Evolutionary conservation across 2,329 filamentous ascomycete genomes (phyloP), one percentile per base, ranked within the genome.

Genomic region (Leptoxyphium fumago): DNA sequence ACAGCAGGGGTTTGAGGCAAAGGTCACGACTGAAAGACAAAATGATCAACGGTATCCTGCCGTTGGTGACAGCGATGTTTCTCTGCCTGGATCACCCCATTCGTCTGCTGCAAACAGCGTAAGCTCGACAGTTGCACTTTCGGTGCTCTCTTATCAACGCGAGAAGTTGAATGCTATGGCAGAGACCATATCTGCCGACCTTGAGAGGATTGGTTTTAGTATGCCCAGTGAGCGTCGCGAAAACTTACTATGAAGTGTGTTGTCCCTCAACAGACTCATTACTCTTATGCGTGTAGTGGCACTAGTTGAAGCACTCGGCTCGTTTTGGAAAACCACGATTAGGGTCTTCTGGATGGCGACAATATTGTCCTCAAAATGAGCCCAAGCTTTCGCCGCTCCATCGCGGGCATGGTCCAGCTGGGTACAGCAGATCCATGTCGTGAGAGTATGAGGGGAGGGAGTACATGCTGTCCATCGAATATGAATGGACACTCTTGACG

Each of bases 101-200:
- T 49, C 46, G 40, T 44, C 43, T 45, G 50, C 55, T 73, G 71
- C 29, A 77, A 77, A 48, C 77, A 80, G 55, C 69, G 74, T 38
- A 78, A 78, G 58, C 78, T 79, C 56, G 52, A 55, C 40, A 54
- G 57, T 50, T 26, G 48, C 52, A 9, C 49, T 57, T 9, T 65
- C 66, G 15, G 61, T 64, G 2, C 57, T 72, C n/a, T 64, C 67
- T 32, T 60, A 71, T 17, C 69, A 72, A 46, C 62, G 68, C 10
- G 67, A 63, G 53, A 70, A 69, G 54, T 48, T 70, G 18, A 68
- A 71, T 43, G 63, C 64, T 3, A 57, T 71, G 54, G 62, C 66
- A 1, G 58, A 61, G 21, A 66, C 64, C 34, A 63, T 71, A 9
- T 52, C 64, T 38, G 51, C 52, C 10, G 67, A 71, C 38, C 68